Percentiles rank a stretch among this genome's conserved stretches.
These are phyloP conservation scores for Begonia loranthoides DNA, from an alignment of 306 rosid species.

Conservation along the genomic window DNA sequence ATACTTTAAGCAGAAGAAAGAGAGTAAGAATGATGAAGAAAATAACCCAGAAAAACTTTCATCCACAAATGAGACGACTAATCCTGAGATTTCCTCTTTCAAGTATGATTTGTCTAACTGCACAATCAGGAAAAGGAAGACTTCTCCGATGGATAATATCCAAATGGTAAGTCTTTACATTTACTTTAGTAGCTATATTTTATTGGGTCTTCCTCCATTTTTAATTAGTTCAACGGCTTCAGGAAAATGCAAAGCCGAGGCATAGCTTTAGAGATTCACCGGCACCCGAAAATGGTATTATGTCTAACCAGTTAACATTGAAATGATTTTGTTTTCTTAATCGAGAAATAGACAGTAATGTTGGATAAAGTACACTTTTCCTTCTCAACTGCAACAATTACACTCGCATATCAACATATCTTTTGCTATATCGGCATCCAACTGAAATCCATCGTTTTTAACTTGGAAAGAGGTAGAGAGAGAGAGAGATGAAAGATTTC, in stretches of 20 bases:
- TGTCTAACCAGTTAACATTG: not conserved
- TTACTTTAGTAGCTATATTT: not conserved
- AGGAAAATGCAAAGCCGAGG: slow-evolving; percentile 47
- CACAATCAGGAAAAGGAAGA: slow-evolving; percentile 43
- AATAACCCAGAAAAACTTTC: slow-evolving; percentile 16
- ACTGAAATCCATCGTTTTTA: not conserved
- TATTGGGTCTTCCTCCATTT: too few species aligned
- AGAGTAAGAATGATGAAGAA: slow-evolving; percentile 20
- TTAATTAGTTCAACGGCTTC: slow-evolving; percentile 12
- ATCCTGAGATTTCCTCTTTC: slow-evolving; percentile 18
- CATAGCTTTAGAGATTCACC: slow-evolving; percentile 18
- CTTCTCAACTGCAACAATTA: too few species aligned
- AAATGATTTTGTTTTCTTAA: too few species aligned
- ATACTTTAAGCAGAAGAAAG: slow-evolving; percentile 45
- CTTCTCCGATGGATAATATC: slow-evolving; percentile 24
- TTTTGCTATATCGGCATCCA: too few species aligned
- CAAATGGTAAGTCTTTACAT: slow-evolving; percentile 35
- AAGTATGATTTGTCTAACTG: slow-evolving; percentile 18
- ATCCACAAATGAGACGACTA: slow-evolving; percentile 18
- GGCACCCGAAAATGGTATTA: slow-evolving; percentile 31
- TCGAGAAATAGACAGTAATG: too few species aligned
- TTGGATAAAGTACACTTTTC: too few species aligned
- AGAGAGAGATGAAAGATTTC: too few species aligned
- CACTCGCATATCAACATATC: too few species aligned
- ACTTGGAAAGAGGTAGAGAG: not conserved